These are phyloP conservation scores for Naematelia aurantialba DNA, from an alignment of 768 basidiomycete genomes.

Conservation along the genomic window DNA sequence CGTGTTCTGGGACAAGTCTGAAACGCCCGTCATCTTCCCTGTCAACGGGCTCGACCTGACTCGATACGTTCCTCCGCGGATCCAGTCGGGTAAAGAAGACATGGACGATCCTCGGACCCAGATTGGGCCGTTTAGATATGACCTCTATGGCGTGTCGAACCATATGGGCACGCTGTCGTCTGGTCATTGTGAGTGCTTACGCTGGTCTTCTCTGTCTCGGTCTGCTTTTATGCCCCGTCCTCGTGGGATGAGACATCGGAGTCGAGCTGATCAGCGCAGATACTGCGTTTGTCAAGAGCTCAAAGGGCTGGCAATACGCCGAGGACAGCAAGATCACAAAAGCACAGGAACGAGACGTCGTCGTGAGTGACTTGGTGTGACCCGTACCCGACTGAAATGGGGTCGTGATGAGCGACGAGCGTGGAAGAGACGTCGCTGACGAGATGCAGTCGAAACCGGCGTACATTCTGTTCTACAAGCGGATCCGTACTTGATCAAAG, in stretches of 20 bases:
- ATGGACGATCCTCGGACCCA: conserved; percentile 73
- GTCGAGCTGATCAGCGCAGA: conserved; percentile 55
- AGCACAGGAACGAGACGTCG: conserved; percentile 73
- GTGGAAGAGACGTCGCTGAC: background rate
- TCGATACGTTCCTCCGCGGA: conserved; percentile 77
- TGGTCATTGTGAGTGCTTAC: conserved; percentile 79
- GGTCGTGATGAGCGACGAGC: background rate
- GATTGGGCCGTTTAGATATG: conserved; percentile 85
- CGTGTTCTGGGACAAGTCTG: conserved; percentile 87
- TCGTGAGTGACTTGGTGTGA: conserved; percentile 55
- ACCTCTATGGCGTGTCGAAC: conserved; percentile 92
- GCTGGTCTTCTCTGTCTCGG: background rate
- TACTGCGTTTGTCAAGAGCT: conserved; percentile 83
- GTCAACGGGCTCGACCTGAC: conserved; percentile 61
- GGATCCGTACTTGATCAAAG: conserved; percentile 22
- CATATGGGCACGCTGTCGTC: conserved; percentile 91
- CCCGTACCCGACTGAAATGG: background rate
- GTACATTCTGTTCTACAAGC: conserved; percentile 49
- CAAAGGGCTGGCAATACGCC: conserved; percentile 86
- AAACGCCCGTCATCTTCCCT: conserved; percentile 91
- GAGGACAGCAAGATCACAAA: conserved; percentile 83
- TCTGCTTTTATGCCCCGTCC: background rate
- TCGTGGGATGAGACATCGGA: background rate
- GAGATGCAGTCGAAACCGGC: conserved; percentile 39
- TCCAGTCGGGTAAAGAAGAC: conserved; percentile 60